Evolutionary conservation across 1,139 yeast species (phyloP), one percentile per base, ranked within the genome.

Genomic region (Lodderomyces theae): DNA sequence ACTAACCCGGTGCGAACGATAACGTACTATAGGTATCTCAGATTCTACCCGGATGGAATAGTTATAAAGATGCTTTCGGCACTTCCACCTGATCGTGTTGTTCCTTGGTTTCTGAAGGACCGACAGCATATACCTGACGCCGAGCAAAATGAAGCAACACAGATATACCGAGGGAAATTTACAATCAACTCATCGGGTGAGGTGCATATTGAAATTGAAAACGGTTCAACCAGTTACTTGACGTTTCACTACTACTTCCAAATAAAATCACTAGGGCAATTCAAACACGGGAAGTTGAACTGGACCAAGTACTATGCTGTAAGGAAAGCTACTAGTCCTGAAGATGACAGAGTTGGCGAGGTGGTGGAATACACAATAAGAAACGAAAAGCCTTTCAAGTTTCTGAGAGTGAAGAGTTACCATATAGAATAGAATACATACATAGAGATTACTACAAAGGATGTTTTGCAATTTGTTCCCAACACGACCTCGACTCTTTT

Each of bases 1-100:
- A 63, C 74, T 33, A 79, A 80, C 45, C 96, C 97, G 0, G 77
- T 86, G 15, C 79, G 86, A 52, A 79, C 89, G 57, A 86, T 90
- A 37, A 87, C 96, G 0, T 92, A 90, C 57, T 92, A 87, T 59
- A 69, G 98, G 45, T 92, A 88, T 58, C 61, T 85, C 29, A 68
- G 97, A 43, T 89, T 92, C 55, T 86, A 75, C 54, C 82, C 83
- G 0, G 86, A 86, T 53, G 97, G 97, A 0, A 68, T 75, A 0
- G 85, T 88, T 44, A 60, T 83, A 30, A 78, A 84, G 54, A 72
- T 83, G 17, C 68, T 86, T 15, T 75, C 92, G 0, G 74, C 82
- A 3, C 67, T 79, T 42, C 88, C 84, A 47, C 96, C 96, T 0
- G 54, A 60, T 2, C 57, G 63, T 36, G 81, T 86, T 4, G 80